Percentiles rank a stretch among this genome's conserved stretches.
Evolutionary conservation across 805 yeast species (phyloP).

Genomic region (Saccharomycopsis selenospora): DNA sequence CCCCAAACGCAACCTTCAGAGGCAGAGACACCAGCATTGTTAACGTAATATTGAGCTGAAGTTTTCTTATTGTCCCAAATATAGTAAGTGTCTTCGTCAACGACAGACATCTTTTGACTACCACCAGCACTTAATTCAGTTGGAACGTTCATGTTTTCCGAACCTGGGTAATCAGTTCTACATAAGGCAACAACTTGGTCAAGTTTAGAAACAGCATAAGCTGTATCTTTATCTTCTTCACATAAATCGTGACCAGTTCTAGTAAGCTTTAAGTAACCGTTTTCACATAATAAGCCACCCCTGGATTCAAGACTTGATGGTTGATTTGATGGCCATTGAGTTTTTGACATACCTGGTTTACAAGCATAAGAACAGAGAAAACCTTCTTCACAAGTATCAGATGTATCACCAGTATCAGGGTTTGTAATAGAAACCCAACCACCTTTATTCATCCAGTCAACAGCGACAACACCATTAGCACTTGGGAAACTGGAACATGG

Average conservation of each 20-base stretch:
- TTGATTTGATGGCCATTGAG: slow-evolving; percentile 69
- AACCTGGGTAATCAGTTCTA: slow-evolving; percentile 98
- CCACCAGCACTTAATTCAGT: slow-evolving; percentile 69
- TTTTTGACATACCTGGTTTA: slow-evolving; percentile 74
- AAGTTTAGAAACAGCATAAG: slow-evolving; percentile 59
- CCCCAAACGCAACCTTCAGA: slow-evolving; percentile 97
- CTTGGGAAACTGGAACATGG: slow-evolving; percentile 64
- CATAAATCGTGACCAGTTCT: slow-evolving; percentile 49
- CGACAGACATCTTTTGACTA: slow-evolving; percentile 63
- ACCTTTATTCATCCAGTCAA: slow-evolving; percentile 46
- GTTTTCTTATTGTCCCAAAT: slow-evolving; percentile 74
- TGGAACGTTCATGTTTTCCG: slow-evolving; percentile 97
- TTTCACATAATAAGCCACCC: slow-evolving; percentile 61
- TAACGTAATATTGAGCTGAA: slow-evolving; percentile 94
- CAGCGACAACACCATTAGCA: slow-evolving; percentile 60
- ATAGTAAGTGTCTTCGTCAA: slow-evolving; percentile 71
- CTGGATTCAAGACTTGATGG: slow-evolving; percentile 63
- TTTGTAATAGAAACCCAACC: slow-evolving; percentile 52
- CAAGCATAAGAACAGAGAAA: slow-evolving; percentile 72
- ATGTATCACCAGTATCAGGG: slow-evolving; percentile 51
- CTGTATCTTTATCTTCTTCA: slow-evolving; percentile 66
- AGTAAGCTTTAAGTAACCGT: slow-evolving; percentile 58
- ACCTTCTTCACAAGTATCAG: slow-evolving; percentile 55
- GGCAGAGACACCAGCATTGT: slow-evolving; percentile 86
- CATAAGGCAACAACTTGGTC: slow-evolving; percentile 73